Evolutionary conservation across 495 filamentous ascomycete genomes (phyloP), one percentile per base, ranked within the genome.

Genomic region (Tuber indicum): DNA sequence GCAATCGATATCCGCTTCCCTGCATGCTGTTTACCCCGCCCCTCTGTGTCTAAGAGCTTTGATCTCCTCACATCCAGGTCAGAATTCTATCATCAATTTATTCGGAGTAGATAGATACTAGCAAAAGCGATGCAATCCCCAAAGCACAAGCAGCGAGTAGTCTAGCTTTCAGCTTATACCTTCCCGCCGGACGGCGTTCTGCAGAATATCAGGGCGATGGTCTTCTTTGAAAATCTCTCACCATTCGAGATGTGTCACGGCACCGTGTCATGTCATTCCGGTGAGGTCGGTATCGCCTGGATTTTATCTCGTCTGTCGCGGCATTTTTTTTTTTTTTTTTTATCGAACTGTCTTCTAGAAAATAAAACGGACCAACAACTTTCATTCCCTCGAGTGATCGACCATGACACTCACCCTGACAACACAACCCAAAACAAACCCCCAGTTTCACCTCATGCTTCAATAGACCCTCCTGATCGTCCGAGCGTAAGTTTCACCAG

Each of bases 351-450:
- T 14, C 26, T 66, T 66, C 26, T 8, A 36, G 58, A 66, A 66
- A 66, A 66, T 36, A 66, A 36, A 8, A 66, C 58, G 1, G 3
- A 14, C 26, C 58, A 66, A 66, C 26, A 14, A 32, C 58, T 14
- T 36, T 26, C n/a, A 19, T 66, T 66, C 26, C 12, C 26, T 66
- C 58, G 58, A 66, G 58, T 66, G 58, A 66, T 66, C 58, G 0
- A 17, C 58, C 58, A 66, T 66, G 58, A 66, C 58, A 66, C 26
- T 66, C 26, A 66, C 58, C 58, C 58, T 66, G 58, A 66, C 58
- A 66, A 66, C 58, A 66, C 58, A 66, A 36, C 14, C 58, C 58
- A 66, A 66, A 66, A 66, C 58, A 66, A 66, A 66, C 58, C 58
- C 58, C 58, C 58, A 36, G 58, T 66, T 66, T 66, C 58, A 66